Conservation (phyloP, 257 asterid species). For the Eucommia ulmoides region DNA sequence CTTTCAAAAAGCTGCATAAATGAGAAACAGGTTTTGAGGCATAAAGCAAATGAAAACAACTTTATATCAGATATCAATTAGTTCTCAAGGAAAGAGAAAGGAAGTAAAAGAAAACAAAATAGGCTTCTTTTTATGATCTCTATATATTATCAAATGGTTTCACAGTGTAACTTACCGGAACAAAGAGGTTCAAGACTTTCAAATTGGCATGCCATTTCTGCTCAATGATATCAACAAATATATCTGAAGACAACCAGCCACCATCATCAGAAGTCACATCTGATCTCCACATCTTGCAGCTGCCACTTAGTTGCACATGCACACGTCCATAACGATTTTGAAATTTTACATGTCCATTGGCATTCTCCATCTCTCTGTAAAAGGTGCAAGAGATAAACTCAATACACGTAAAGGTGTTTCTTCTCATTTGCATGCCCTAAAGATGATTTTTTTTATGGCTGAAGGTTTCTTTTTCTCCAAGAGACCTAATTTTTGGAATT, state of each 20-base stretch:
- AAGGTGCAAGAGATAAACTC: too few species aligned
- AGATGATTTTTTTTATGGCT: too few species aligned
- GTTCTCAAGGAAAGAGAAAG: too few species aligned
- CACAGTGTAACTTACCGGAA: constrained; percentile 60
- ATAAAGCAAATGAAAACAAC: constrained; percentile 10
- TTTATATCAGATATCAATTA: constrained; percentile 4
- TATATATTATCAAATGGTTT: neutral
- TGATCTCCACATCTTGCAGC: constrained; percentile 92
- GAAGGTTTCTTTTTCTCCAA: too few species aligned
- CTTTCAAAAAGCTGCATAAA: constrained; percentile 84
- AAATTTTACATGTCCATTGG: constrained; percentile 67
- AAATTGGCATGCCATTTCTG: constrained; percentile 98
- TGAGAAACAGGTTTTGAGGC: constrained; percentile 12
- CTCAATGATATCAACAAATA: constrained; percentile 76
- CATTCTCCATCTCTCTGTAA: constrained; percentile 86
- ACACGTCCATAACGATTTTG: constrained; percentile 81
- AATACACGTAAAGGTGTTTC: too few species aligned
- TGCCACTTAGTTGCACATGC: constrained; percentile 82
- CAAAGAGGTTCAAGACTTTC: constrained; percentile 78
- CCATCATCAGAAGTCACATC: constrained; percentile 71
- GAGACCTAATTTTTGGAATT: too few species aligned
- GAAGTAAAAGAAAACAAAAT: constrained; percentile 1
- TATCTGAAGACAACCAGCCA: constrained; percentile 95
- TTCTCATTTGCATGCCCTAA: too few species aligned
- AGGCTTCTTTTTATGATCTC: neutral